Conservation (phyloP, 768 basidiomycete genomes). For the Podaxis mareebaensis region DNA sequence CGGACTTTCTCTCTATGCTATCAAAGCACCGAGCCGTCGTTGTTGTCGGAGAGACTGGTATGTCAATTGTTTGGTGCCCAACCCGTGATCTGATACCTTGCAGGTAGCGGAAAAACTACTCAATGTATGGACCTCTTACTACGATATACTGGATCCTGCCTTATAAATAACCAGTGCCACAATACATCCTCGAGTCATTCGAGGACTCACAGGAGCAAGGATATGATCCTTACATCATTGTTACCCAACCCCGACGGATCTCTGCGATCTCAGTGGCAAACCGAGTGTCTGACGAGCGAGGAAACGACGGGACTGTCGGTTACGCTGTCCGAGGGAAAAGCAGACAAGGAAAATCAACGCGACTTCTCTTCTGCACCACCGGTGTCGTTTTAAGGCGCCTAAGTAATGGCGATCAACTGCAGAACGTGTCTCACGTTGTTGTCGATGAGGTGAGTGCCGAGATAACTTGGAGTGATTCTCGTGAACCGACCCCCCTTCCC, state of each 20-base stretch:
- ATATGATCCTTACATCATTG: conserved; percentile 63
- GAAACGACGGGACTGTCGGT: conserved; percentile 77
- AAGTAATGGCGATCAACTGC: conserved; percentile 68
- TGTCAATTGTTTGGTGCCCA: conserved; percentile 16
- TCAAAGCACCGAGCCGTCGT: conserved; percentile 67
- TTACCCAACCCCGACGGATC: conserved; percentile 89
- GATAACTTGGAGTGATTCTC: not conserved
- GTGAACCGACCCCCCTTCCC: not conserved
- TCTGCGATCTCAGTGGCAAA: conserved; percentile 88
- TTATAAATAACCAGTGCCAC: conserved; percentile 59
- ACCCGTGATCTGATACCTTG: not conserved
- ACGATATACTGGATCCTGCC: not conserved
- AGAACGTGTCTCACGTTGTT: conserved; percentile 77
- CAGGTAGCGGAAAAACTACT: conserved; percentile 90
- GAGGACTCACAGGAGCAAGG: conserved; percentile 64
- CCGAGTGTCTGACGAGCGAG: conserved; percentile 81
- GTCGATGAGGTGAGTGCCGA: conserved; percentile 80
- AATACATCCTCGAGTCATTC: conserved; percentile 85
- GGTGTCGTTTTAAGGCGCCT: conserved; percentile 87
- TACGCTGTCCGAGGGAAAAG: conserved; percentile 90
- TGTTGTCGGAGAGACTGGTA: conserved; percentile 89
- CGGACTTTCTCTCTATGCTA: conserved; percentile 61
- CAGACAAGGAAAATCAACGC: conserved; percentile 63
- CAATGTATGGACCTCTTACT: conserved; percentile 48
- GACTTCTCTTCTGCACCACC: conserved; percentile 89